Conservation (phyloP, 164 flowering plant genomes). For the Stephania cephalantha region DNA sequence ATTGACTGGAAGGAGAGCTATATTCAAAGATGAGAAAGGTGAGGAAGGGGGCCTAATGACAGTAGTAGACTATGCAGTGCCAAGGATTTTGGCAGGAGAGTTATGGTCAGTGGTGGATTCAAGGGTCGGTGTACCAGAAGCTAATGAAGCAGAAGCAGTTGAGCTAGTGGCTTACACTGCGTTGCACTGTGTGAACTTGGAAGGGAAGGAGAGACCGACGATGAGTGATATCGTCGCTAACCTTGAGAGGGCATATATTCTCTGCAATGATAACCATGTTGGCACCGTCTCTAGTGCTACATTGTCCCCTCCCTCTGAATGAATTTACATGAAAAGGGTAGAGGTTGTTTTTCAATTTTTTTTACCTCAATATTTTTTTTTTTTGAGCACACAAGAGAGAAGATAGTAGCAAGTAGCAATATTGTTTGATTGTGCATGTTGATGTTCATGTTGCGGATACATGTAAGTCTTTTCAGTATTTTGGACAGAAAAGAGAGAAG, state of each 20-base stretch:
- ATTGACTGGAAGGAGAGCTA: conserved; percentile 65
- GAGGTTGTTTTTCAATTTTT: background rate
- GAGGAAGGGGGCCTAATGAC: conserved; percentile 52
- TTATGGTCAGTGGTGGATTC: conserved; percentile 59
- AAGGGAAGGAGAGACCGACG: conserved; percentile 56
- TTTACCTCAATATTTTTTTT: background rate
- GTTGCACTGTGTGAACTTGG: conserved; percentile 56
- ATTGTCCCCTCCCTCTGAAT: background rate
- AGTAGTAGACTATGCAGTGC: conserved; percentile 69
- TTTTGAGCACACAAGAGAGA: background rate
- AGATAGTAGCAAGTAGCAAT: background rate
- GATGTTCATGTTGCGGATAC: background rate
- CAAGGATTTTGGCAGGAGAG: conserved; percentile 51
- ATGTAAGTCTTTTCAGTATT: background rate
- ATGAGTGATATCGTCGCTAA: conserved; percentile 57
- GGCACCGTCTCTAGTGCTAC: background rate
- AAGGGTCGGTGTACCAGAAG: conserved; percentile 63
- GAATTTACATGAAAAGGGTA: background rate
- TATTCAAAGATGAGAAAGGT: conserved; percentile 46
- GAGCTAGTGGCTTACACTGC: conserved; percentile 59
- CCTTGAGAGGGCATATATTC: conserved; percentile 50
- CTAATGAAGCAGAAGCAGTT: conserved; percentile 80
- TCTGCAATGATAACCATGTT: background rate
- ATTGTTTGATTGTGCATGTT: background rate
- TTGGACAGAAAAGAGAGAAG: background rate